Conservation (phyloP, 257 asterid species). For the Plantago major region DNA sequence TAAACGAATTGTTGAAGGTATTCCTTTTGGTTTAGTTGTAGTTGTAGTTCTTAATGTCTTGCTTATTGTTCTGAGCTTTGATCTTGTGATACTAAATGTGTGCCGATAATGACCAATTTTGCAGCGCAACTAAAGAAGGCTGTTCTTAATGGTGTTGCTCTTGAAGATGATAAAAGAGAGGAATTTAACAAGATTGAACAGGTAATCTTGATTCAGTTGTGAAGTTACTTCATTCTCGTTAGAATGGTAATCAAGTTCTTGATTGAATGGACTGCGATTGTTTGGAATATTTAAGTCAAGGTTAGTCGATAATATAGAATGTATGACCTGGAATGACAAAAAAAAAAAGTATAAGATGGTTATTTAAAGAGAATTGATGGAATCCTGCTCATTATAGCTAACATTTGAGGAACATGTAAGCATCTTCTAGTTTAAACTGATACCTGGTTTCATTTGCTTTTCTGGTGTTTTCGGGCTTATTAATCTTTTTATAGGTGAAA, state of each 20-base stretch:
- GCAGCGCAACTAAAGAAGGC: conserved; percentile 94
- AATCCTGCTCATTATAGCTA: too few relatives aligned
- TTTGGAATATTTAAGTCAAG: too few relatives aligned
- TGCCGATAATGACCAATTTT: conserved; percentile 14
- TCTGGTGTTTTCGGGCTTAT: too few relatives aligned
- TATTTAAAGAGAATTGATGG: too few relatives aligned
- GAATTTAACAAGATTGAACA: conserved; percentile 86
- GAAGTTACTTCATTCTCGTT: not conserved
- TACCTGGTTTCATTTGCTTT: too few relatives aligned
- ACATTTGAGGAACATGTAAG: too few relatives aligned
- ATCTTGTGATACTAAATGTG: conserved; percentile 15
- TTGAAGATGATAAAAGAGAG: conserved; percentile 85
- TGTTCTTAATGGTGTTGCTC: conserved; percentile 80
- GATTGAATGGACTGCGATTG: too few relatives aligned
- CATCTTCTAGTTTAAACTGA: too few relatives aligned
- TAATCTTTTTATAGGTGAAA: too few relatives aligned
- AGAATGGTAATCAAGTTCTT: not conserved
- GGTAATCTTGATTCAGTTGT: conserved; percentile 29
- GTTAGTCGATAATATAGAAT: too few relatives aligned
- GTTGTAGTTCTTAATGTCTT: not conserved
- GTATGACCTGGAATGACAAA: too few relatives aligned
- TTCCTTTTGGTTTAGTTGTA: not conserved
- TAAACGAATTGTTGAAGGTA: conserved; percentile 92
- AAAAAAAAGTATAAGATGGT: too few relatives aligned
- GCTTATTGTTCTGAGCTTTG: not conserved